Evolutionary conservation across 1,284 basidiomycete genomes (phyloP), one percentile per base, ranked within the genome.

Genomic region (Irpex lacteus): DNA sequence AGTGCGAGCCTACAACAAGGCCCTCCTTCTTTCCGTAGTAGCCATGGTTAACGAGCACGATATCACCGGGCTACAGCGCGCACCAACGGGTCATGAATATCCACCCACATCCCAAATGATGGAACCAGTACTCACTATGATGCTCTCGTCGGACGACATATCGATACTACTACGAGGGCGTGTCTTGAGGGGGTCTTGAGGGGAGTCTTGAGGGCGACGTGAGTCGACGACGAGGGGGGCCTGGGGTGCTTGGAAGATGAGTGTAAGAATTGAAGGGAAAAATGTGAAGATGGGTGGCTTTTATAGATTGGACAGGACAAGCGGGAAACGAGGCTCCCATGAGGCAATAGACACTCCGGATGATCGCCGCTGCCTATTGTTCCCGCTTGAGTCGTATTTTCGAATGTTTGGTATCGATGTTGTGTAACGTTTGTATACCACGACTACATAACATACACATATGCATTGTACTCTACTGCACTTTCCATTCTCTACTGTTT

Each of bases 11-110:
- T 53, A 92, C 78, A 67, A 93, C 91, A 66, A 93, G 83, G 62
- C 91, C 91, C 71, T 93, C 90, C 72, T 82, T 85, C 68, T 84
- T 81, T 69, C 87, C 87, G 68, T 82, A 81, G 47, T 75, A 60
- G 57, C 85, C 85, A 71, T 91, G 83, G 70, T 86, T 82, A 71
- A 93, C 87, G 60, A 88, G 80, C 74, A 93, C 91, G 71, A 93
- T 83, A 75, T 93, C 91, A 69, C 91, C 92, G 62, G 89, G 84
- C 88, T 90, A 70, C 9, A 6, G 63, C 6, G 5, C 32, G 6
- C 32, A 34, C 3, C 5, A 1, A 34, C 32, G 32, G 32, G 32
- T 34, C 32, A 34, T 34, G 32, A 34, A 34, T 6, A 34, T 34
- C 5, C 6, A 34, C 5, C 6, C 5, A 1, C 5, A 6, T 6